Evolutionary conservation across 805 yeast species (phyloP), one percentile per base, ranked within the genome.

Genomic region (Myxozyma vanderwaltii): DNA sequence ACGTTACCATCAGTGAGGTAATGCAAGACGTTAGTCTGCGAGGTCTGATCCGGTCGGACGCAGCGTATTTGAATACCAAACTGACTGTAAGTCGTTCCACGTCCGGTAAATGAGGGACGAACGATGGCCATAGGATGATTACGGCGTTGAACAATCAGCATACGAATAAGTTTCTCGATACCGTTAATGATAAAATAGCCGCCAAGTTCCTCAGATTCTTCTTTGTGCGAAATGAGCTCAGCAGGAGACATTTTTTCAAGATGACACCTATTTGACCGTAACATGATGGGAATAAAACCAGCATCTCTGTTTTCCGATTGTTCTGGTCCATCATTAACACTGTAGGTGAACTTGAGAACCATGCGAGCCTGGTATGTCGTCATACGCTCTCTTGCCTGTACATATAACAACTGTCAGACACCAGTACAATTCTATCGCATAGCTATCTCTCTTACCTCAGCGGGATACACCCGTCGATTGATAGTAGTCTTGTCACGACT

Each of bases 51-150:
- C 3, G 96, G 96, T 72, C 99, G 84, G 1, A 91, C 97, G 63
- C 87, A 84, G 77, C 99, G 84, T 63, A 94, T 87, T 77, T 91
- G 97, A 63, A 94, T 84, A 85, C 99, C 99, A 68, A 76, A 94
- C 61, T 85, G 84, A 41, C 96, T 79, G 76, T 94, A 94, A 6
- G 89, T 76, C 5, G 92, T 87, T 70, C 99, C 99, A 81, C 99
- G 86, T 77, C 91, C 91, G 51, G 86, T 86, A 71, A 92, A 94
- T 10, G 96, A 88, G 35, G 96, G 95, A 77, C 99, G 89, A 60
- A 91, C 86, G 69, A 94, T 84, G 12, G 98, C 98, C 97, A 94
- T 90, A 24, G 98, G 96, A 72, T 91, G 97, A 74, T 94, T 94
- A 75, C 99, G 83, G 74, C 98, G 86, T 77, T 92, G 99, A 19